Base-by-base conservation (phyloP, 495 filamentous ascomycete genomes). In the Daldinia grandis region DNA sequence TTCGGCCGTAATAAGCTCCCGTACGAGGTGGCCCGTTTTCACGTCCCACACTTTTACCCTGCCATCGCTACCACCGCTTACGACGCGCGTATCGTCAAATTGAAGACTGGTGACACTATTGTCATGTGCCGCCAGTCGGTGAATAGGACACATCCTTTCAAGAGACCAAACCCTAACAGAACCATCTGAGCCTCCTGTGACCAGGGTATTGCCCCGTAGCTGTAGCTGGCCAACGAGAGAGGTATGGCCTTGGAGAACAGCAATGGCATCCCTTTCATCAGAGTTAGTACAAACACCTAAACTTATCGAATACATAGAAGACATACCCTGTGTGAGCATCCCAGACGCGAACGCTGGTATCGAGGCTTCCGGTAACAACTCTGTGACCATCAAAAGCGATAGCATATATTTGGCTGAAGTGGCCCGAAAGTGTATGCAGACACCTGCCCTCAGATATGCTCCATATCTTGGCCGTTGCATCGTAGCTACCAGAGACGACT, bases 351-450 rank as follows among this genome's bases (percentile, higher is more conserved):
- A 99, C 96, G 76, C 93, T 97, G 1, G 95, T 99, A 78, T 99
- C 95, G 65, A 99, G 83, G 78, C 94, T 98, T 27, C 95, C 95
- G 1, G 95, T 99, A n/a, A 95, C 95, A 53, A 99, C 95, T 58
- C 93, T 86, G 54, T 87, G 86, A 19, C 95, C 95, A 76, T 99
- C 95, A 78, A 97, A 99, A 0, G 95, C 95, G 74, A 99, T 97
- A 10, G 95, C 96, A 75, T 99, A 99, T 60, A 99, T 99, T 74
- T 99, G 95, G 77, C 95, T 98, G 81, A 97, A 98, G 81, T 99
- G 95, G 0, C 95, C 95, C n/a, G 87, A 89, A 25, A 99, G 83
- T 4, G 93, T 97, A 35, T 94, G 87, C 31, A 98, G 81, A 76
- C 95, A 98, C 68, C 92, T 88, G 9, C 95, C 96, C 78, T 97